Conservation (phyloP, 2,329 filamentous ascomycete species). For the Alternaria sp. region DNA sequence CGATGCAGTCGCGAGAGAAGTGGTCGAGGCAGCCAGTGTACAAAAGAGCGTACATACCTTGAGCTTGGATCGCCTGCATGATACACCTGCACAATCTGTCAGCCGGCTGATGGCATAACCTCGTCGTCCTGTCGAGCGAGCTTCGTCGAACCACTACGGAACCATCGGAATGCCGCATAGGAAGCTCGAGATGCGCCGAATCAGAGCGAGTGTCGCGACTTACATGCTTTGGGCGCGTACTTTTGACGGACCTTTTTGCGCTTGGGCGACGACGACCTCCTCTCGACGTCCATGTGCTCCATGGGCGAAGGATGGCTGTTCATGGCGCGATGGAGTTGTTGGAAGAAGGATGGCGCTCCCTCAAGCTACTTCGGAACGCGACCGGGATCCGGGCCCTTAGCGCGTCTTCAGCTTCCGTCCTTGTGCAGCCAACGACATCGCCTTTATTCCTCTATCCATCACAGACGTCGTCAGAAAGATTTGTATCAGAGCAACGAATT, state of each 20-base stretch:
- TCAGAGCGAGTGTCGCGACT: slow-evolving; percentile 16
- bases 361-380: slow-evolving; percentile 25
- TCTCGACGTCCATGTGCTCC: slow-evolving; percentile 26
- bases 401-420: neutral
- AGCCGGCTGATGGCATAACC: slow-evolving; percentile 11
- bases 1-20: neutral
- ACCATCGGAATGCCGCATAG: slow-evolving; percentile 32
- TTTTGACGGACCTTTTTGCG: slow-evolving; percentile 47
- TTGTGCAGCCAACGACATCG: neutral
- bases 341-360: slow-evolving; percentile 17
- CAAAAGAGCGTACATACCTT: slow-evolving; percentile 30
- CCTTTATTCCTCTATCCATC: neutral
- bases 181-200: slow-evolving; percentile 6
- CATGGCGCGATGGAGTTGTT: slow-evolving; percentile 30
- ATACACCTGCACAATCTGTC: slow-evolving; percentile 34
- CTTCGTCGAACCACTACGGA: slow-evolving; percentile 21
- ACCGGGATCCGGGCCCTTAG: slow-evolving; percentile 15
- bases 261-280: slow-evolving; percentile 37
- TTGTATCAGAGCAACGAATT: neutral
- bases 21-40: neutral
- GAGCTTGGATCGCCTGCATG: slow-evolving; percentile 45
- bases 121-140: neutral
- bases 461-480: neutral
- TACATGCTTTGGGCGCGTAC: slow-evolving; percentile 47
- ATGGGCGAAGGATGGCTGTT: slow-evolving; percentile 27